phyloP scores from a whole-genome alignment of 2,329 filamentous ascomycete species.

The Talaromyces atroroseus region DNA sequence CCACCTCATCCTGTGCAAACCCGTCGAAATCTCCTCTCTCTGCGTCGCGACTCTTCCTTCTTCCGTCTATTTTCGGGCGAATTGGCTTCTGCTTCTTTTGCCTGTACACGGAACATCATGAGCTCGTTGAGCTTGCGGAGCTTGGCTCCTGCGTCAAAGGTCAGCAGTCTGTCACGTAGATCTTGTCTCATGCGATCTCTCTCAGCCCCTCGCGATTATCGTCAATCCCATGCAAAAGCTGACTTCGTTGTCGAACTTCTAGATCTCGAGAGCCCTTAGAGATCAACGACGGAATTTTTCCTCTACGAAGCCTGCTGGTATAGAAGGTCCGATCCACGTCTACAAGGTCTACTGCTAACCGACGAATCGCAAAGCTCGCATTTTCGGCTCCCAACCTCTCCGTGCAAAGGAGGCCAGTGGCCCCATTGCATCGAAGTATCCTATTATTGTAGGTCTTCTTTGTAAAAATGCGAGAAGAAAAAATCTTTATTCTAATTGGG shows the following conservation, averaged over 20 bases:
- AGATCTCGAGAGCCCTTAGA: constrained; percentile 61
- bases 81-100: constrained; percentile 14
- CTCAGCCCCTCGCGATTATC: constrained; percentile 12
- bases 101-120: constrained; percentile 36
- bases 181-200: constrained; percentile 4
- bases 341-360: constrained; percentile 19
- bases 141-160: constrained; percentile 45
- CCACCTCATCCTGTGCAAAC: not conserved
- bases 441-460: constrained; percentile 64
- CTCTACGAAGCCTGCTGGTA: constrained; percentile 74
- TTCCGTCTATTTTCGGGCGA: constrained; percentile 20
- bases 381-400: constrained; percentile 79
- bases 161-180: constrained; percentile 25
- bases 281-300: constrained; percentile 75
- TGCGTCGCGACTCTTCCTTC: constrained; percentile 17
- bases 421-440: constrained; percentile 83
- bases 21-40: constrained; percentile 19
- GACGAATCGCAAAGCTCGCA: constrained; percentile 56
- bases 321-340: constrained; percentile 25
- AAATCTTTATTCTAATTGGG: constrained; percentile 7
- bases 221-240: constrained; percentile 18
- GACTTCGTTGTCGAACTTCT: constrained; percentile 17
- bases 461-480: constrained; percentile 9
- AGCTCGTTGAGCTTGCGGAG: constrained; percentile 47
- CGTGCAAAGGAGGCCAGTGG: constrained; percentile 90